Conservation (phyloP, 75 land plant genomes). For the Isoetes taiwanensis region DNA sequence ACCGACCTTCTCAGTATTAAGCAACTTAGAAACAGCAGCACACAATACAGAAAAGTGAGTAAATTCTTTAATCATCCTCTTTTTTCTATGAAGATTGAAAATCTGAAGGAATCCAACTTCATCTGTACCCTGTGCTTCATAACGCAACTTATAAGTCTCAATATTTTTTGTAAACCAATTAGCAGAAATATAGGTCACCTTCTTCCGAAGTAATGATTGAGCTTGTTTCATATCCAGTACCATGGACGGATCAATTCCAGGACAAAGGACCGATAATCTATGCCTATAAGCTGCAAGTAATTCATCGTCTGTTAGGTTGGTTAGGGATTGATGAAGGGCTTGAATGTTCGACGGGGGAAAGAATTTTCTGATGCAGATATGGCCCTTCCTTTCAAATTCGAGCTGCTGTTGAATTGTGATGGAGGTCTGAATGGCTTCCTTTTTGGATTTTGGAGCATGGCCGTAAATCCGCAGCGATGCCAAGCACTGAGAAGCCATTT, state of each 20-base stretch:
- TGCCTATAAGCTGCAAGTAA: slow-evolving; percentile 14
- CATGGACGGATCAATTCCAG: slow-evolving; percentile 12
- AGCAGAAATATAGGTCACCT: no score
- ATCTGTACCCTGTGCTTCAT: slow-evolving; percentile 21
- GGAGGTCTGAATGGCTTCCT: no score
- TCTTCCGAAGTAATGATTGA: neutral
- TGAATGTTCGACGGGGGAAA: neutral
- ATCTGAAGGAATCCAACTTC: slow-evolving; percentile 16
- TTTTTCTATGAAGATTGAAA: slow-evolving; percentile 14
- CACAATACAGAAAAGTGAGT: slow-evolving; percentile 11
- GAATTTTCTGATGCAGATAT: slow-evolving; percentile 8
- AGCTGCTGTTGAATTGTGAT: slow-evolving; percentile 2
- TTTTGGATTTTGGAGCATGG: no score
- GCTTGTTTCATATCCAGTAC: slow-evolving; percentile 9
- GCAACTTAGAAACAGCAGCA: slow-evolving; percentile 9
- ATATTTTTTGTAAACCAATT: neutral
- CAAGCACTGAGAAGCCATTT: no score
- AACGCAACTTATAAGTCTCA: neutral
- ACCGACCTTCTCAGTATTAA: slow-evolving; percentile 1
- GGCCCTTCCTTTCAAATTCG: slow-evolving; percentile 16
- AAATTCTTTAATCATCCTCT: slow-evolving; percentile 1
- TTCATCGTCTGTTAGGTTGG: neutral
- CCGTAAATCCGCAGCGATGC: no score
- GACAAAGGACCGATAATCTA: slow-evolving; percentile 12
- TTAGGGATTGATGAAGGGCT: neutral